Evolutionary conservation across 257 asterid genomes (phyloP).

Genomic region (Nicotiana benthamiana): DNA sequence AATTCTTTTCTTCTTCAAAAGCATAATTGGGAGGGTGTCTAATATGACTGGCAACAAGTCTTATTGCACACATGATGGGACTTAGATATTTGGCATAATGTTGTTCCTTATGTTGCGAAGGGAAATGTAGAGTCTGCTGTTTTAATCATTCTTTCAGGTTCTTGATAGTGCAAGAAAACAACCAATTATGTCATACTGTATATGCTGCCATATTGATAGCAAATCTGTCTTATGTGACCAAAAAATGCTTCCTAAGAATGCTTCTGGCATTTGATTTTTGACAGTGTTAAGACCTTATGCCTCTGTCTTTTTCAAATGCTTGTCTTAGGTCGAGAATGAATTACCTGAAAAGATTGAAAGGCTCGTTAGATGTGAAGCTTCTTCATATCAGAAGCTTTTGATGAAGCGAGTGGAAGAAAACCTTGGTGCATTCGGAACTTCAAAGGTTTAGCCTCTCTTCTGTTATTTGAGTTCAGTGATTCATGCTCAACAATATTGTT

Average conservation of each 20-base stretch:
- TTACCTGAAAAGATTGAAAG: slow-evolving; percentile 96
- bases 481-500: neutral
- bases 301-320: slow-evolving; percentile 17
- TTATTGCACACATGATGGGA: neutral
- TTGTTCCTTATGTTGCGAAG: neutral
- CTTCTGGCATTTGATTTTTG: neutral
- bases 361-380: slow-evolving; percentile 94
- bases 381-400: slow-evolving; percentile 86
- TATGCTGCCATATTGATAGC: neutral
- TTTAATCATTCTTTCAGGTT: neutral
- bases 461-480: slow-evolving; percentile 5
- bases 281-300: slow-evolving; percentile 2
- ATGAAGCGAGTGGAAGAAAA: slow-evolving; percentile 97
- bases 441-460: slow-evolving; percentile 52
- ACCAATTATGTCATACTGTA: neutral
- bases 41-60: neutral
- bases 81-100: neutral
- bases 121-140: neutral
- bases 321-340: slow-evolving; percentile 76
- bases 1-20: neutral
- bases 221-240: neutral
- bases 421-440: slow-evolving; percentile 92
- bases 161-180: neutral
- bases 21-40: neutral
- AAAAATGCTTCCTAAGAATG: neutral